phyloP scores from a whole-genome alignment of 2,329 filamentous ascomycete genomes.

The Onygenales sp. region DNA sequence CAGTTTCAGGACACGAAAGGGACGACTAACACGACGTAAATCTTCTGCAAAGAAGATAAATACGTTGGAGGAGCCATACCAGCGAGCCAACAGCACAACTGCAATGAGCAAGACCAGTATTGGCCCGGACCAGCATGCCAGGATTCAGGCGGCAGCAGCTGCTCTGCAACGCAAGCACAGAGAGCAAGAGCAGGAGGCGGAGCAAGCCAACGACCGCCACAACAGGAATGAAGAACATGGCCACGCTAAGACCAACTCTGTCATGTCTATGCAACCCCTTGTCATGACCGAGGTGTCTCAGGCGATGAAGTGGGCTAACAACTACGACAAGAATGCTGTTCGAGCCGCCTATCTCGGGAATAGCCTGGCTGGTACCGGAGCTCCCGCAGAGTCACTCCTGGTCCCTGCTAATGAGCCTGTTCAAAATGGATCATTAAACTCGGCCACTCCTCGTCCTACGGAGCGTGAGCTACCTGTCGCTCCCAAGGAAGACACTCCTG shows the following conservation, averaged over 20 bases:
- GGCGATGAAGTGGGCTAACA: constrained; percentile 93
- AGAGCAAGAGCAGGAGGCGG: constrained; percentile 45
- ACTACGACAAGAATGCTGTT: constrained; percentile 84
- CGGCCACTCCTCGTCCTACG: constrained; percentile 13
- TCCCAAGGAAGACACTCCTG: constrained; percentile 22
- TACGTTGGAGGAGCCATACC: constrained; percentile 43
- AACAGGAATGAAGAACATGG: constrained; percentile 46
- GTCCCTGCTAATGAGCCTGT: constrained; percentile 25
- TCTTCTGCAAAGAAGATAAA: constrained; percentile 54
- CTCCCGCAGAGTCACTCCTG: constrained; percentile 37
- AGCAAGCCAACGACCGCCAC: constrained; percentile 39
- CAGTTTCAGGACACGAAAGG: constrained; percentile 65
- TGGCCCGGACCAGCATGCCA: constrained; percentile 82
- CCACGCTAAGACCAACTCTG: constrained; percentile 71
- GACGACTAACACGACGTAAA: constrained; percentile 59
- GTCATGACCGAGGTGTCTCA: constrained; percentile 81
- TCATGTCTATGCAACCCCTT: constrained; percentile 76
- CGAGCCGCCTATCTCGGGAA: constrained; percentile 79
- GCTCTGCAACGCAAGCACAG: constrained; percentile 65
- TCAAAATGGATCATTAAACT: constrained; percentile 14
- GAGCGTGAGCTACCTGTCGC: constrained; percentile 22
- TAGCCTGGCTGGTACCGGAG: constrained; percentile 59
- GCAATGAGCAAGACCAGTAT: constrained; percentile 71
- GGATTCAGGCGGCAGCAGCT: constrained; percentile 82
- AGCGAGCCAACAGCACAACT: constrained; percentile 39